Evolutionary conservation across 2,329 filamentous ascomycete species (phyloP).

Genomic region (Boeremia lycopersici): DNA sequence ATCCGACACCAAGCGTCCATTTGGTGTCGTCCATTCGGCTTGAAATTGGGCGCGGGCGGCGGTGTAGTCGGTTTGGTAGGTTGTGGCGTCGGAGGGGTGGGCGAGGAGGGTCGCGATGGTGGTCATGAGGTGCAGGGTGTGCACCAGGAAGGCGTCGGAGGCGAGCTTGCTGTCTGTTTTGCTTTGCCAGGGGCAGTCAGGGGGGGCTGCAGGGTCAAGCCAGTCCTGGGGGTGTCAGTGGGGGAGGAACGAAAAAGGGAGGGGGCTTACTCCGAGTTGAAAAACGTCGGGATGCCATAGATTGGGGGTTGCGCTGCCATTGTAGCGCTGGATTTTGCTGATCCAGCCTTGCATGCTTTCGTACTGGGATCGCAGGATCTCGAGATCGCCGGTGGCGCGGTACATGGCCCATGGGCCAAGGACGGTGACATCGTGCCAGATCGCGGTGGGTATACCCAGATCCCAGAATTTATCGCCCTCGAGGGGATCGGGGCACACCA

Average conservation of each 20-base stretch:
- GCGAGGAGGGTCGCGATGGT: not conserved
- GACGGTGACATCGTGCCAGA: constrained; percentile 2
- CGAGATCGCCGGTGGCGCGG: not conserved
- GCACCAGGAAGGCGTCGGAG: constrained; percentile 1
- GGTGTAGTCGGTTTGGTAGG: not conserved
- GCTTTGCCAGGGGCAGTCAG: constrained; percentile 21
- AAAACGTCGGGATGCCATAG: not conserved
- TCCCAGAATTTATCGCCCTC: not conserved
- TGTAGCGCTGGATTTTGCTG: not conserved
- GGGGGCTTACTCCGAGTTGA: not conserved
- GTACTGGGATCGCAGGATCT: not conserved
- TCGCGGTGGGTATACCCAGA: not conserved
- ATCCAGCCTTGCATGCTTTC: constrained; percentile 6
- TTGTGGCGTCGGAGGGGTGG: not conserved
- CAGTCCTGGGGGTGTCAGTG: constrained; percentile 11
- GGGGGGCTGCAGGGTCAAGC: constrained; percentile 14
- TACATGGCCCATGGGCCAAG: constrained; percentile 3
- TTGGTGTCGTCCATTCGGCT: not conserved
- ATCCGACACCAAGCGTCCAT: not conserved
- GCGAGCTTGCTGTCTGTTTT: constrained; percentile 1
- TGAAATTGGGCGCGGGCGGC: not conserved
- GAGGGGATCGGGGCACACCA: constrained; percentile 1
- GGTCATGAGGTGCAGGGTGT: not conserved
- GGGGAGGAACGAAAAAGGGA: too few relatives aligned
- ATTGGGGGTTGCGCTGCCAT: not conserved